Evolutionary conservation across 768 basidiomycete species (phyloP), one percentile per base, ranked within the genome.

Genomic region (Coprinopsis strossmayeri): DNA sequence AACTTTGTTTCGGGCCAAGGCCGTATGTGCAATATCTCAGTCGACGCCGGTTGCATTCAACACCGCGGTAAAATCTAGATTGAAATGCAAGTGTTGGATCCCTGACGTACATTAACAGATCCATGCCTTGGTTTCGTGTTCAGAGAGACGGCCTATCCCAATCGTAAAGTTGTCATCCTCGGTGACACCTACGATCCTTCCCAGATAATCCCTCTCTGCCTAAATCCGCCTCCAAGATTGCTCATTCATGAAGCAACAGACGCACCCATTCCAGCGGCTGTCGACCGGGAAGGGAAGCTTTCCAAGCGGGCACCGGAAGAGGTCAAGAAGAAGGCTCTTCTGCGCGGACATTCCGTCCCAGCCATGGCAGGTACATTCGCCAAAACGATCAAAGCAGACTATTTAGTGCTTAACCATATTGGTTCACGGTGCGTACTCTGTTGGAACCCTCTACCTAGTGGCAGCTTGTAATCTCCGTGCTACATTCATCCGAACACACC

Each of bases 221-320:
- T 56, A 38, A 59, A 65, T 23, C 70, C 78, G 39, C 59, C 73
- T 2, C 73, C 76, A 20, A 78, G 82, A 24, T 69, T 92, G n/a
- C 72, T 92, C 17, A 70, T 92, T n/a, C 91, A 93, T 62, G 91
- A 93, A 64, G 80, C 84, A 1, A 91, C 87, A 1, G 89, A 92
- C 58, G 81, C 84, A 0, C 75, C 73, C 54, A 78, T 93, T 30
- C 81, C 85, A 0, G 59, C 51, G 1, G 56, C 69, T 41, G 72
- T 85, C 47, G 81, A 82, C 60, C 64, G 69, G 7, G 38, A 46
- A 15, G 66, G 64, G 15, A 69, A 65, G 27, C 57, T 64, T 7
- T 65, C 76, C 25, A 72, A 61, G 46, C 70, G 74, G 46, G 68
- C 68, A 23, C 66, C 61, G 2, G 65, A 67, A 42, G 69, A 64